Evolutionary conservation across 2,329 filamentous ascomycete genomes (phyloP).

Genomic region (Trichophyton verrucosum): DNA sequence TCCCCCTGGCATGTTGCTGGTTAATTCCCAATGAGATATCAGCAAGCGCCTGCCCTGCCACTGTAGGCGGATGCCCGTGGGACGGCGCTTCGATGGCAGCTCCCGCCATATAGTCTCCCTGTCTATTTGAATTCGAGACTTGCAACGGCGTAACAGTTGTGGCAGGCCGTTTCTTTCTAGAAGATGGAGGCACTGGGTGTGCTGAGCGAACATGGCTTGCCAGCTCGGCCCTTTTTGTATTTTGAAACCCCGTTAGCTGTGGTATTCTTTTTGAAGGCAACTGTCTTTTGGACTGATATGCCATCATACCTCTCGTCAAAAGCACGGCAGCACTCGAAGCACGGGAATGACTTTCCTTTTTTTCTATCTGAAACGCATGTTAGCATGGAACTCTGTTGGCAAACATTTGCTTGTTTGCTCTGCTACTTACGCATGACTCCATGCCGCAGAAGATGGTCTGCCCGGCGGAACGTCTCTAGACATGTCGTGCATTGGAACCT

Average conservation of each 20-base stretch:
- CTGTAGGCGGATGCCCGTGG: not conserved
- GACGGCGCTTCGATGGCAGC: not conserved
- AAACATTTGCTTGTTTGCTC: not conserved
- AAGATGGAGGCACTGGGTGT: not conserved
- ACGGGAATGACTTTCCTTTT: constrained; percentile 38
- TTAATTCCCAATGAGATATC: not conserved
- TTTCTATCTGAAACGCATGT: not conserved
- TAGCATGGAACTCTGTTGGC: not conserved
- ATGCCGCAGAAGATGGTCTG: constrained; percentile 40
- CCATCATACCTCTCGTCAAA: constrained; percentile 34
- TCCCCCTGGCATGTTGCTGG: not conserved
- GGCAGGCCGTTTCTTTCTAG: not conserved
- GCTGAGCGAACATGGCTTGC: not conserved
- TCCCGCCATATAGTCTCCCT: not conserved
- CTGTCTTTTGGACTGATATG: not conserved
- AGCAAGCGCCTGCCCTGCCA: not conserved
- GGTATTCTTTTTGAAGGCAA: not conserved
- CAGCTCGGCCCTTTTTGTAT: not conserved
- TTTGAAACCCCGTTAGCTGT: not conserved
- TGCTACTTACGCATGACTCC: constrained; percentile 23
- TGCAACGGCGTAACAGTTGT: not conserved
- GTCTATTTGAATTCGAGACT: not conserved
- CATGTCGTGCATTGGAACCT: constrained; percentile 31
- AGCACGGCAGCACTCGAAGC: constrained; percentile 37
- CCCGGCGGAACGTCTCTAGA: constrained; percentile 34